Evolutionary conservation across 164 flowering plant species (phyloP), one percentile per base, ranked within the genome.

Genomic region (Sedum album): DNA sequence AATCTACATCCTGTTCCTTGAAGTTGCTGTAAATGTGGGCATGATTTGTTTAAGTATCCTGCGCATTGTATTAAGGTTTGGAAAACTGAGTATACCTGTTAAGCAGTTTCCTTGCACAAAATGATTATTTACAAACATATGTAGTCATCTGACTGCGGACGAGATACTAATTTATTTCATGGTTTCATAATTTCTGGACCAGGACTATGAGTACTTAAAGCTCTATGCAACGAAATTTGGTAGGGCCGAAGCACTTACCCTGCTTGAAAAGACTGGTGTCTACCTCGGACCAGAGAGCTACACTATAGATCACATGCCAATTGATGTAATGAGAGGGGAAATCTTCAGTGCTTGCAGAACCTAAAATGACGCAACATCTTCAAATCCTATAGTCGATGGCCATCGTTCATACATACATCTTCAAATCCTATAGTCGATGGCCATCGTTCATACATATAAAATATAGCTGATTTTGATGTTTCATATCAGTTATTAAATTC

Each of bases 221-320:
- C 96, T 91, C 23, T 94, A 82, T 69, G 71, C 88, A 9, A 87
- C 97, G 65, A 84, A 82, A 76, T 94, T 79, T 66, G 99, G 99
- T 48, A 77, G 88, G 74, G 87, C 86, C 14, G 95, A 83, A 72
- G 85, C 86, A 31, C 74, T 86, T 26, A 75, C 85, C 11, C 88
- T 94, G 42, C 73, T 94, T 76, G 97, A 90, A 76, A 90, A 79
- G 77, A 90, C 96, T 1, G 96, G 97, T 25, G 79, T 86, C 35
- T 91, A 94, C 68, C 30, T 79, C 18, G 97, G 96, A 30, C 99
- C 99, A 6, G 99, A 94, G 70, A 85, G 89, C 26, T 94, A 94
- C 80, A 88, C 96, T 1, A 70, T 67, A 64, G 96, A 90, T 49
- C 99, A 94, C 75, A 75, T 78, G 82, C 91, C 97, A 15, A 77